These are phyloP conservation scores for Protomyces gravidus DNA, from an alignment of 1,139 yeast genomes.

Conservation along the genomic window DNA sequence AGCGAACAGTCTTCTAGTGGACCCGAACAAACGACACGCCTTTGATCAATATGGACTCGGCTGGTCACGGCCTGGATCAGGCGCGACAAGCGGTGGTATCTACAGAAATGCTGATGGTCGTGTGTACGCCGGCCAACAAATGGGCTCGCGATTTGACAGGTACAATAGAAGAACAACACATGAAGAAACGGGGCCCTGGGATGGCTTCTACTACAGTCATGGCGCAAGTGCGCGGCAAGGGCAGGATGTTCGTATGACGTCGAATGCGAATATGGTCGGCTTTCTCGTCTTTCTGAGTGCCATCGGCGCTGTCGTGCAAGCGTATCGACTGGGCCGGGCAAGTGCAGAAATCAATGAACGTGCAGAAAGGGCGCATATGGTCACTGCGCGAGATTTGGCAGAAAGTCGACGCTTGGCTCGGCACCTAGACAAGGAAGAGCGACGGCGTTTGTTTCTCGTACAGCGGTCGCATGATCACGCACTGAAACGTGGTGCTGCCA, in stretches of 20 bases:
- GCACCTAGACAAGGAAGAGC: conserved; percentile 21
- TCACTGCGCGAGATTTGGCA: conserved; percentile 23
- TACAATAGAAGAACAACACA: conserved; percentile 24
- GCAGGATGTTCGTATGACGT: conserved; percentile 15
- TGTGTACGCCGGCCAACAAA: conserved; percentile 19
- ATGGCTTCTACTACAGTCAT: conserved; percentile 13
- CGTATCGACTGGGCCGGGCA: conserved; percentile 22
- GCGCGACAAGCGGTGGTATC: neutral
- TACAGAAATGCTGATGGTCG: neutral
- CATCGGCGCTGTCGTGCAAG: conserved; percentile 24
- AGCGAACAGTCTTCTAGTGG: conserved; percentile 68
- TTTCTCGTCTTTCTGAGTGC: conserved; percentile 24
- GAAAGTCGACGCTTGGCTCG: conserved; percentile 23
- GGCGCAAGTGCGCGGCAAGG: neutral
- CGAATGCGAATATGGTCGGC: conserved; percentile 23
- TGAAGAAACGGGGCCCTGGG: conserved; percentile 24
- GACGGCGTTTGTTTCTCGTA: conserved; percentile 16
- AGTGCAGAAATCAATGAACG: conserved; percentile 27
- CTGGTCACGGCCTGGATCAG: conserved; percentile 31
- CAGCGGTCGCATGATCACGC: conserved; percentile 4
- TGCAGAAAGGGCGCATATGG: conserved; percentile 13
- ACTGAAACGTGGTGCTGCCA: neutral
- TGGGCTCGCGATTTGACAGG: conserved; percentile 14
- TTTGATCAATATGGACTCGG: conserved; percentile 44
- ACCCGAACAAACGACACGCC: conserved; percentile 48